phyloP scores from a whole-genome alignment of 2,329 filamentous ascomycete species.

The Penicillium sp. region DNA sequence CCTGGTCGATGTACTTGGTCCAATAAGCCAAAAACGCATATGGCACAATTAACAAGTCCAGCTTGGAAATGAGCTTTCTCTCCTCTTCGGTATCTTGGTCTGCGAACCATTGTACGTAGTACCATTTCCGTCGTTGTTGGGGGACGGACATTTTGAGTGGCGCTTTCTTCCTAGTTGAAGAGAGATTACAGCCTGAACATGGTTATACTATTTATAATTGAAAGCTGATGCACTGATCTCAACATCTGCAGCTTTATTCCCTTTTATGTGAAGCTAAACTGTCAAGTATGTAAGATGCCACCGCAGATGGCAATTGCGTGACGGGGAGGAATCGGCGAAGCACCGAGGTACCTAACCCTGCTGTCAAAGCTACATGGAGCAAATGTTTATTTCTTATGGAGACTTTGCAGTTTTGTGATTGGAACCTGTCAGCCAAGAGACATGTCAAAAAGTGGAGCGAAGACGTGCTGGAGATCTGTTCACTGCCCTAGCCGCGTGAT shows the following conservation, averaged over 20 bases:
- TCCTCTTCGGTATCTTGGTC: slow-evolving; percentile 49
- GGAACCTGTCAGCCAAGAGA: neutral
- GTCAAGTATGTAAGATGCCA: slow-evolving; percentile 13
- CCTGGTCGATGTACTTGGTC: slow-evolving; percentile 54
- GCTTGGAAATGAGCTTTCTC: slow-evolving; percentile 50
- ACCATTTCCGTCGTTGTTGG: slow-evolving; percentile 23
- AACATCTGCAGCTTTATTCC: neutral
- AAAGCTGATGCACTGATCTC: neutral
- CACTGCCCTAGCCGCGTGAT: neutral
- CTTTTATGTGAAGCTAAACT: neutral
- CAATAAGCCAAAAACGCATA: slow-evolving; percentile 55
- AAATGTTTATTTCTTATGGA: neutral
- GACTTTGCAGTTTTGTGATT: neutral
- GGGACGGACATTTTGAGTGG: slow-evolving; percentile 8
- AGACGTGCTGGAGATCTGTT: slow-evolving; percentile 7
- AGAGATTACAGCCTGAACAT: neutral
- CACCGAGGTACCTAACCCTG: neutral
- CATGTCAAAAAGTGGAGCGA: slow-evolving; percentile 13
- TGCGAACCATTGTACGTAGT: slow-evolving; percentile 45
- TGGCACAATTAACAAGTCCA: slow-evolving; percentile 53
- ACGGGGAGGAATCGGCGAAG: neutral
- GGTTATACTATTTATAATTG: neutral
- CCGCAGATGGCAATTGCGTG: slow-evolving; percentile 13
- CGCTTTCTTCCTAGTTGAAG: neutral
- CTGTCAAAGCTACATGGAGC: neutral